A percentile compares a stretch with the other conserved stretches of the same genome.
phyloP scores from a whole-genome alignment of 768 basidiomycete species.

The Hygrophoropsis aurantiaca region DNA sequence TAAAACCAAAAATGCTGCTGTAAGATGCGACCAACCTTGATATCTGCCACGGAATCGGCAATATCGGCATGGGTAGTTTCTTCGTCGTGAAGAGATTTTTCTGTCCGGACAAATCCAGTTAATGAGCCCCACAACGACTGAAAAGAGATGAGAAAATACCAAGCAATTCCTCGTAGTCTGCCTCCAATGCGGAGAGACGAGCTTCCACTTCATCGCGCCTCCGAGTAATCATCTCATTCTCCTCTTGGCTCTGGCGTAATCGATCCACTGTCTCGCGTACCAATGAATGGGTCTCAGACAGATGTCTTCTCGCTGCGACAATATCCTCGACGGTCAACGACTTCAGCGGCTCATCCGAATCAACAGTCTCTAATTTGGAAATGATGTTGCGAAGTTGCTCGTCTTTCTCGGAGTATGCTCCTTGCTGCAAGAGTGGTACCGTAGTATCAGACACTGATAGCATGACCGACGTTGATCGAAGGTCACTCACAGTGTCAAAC shows the following conservation, averaged over 20 bases:
- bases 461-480: constrained; percentile 1
- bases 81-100: constrained; percentile 90
- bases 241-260: constrained; percentile 87
- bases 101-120: constrained; percentile 38
- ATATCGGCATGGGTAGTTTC: constrained; percentile 82
- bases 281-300: constrained; percentile 84
- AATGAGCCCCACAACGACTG: constrained; percentile 1
- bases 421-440: constrained; percentile 54
- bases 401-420: constrained; percentile 94
- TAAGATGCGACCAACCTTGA: constrained; percentile 68
- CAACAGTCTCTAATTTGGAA: constrained; percentile 80
- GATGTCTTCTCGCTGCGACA: constrained; percentile 78
- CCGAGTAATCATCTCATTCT: constrained; percentile 81
- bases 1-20: no score
- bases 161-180: constrained; percentile 95
- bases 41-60: constrained; percentile 81
- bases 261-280: constrained; percentile 89
- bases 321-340: constrained; percentile 75
- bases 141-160: constrained; percentile 50
- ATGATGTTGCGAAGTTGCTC: constrained; percentile 86
- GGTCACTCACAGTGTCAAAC: constrained; percentile 79
- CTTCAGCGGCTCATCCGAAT: constrained; percentile 53
- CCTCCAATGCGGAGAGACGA: constrained; percentile 76
- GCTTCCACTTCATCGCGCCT: constrained; percentile 87
- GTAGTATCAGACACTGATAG: not conserved